Base-by-base conservation (phyloP, 2,329 filamentous ascomycete species). In the Fusarium siculi region DNA sequence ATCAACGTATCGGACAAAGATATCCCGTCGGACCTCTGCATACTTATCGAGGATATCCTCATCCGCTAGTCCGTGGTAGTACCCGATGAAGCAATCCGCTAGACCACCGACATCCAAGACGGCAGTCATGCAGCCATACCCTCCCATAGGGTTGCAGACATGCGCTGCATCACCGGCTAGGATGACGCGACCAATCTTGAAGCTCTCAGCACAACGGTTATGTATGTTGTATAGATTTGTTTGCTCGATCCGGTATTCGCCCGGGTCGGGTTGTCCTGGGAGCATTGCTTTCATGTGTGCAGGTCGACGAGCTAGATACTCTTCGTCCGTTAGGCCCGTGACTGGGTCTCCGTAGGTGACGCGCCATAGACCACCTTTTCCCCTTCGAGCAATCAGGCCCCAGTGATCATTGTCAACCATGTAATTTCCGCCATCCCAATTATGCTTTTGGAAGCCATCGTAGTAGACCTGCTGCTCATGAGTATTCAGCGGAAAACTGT, bases 141-240 rank as follows among this genome's bases (percentile, higher is more conserved):
- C 62, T 1, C 62, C 62, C 62, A 63, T 65, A 2, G 62, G 62
- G 4, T 65, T 65, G 2, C 59, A 63, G 19, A 65, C 36, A 12
- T 65, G 57, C 6, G 62, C 62, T 19, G 62, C 62, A 21, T 65
- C 62, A 0, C 57, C 62, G 1, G 62, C 62, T 1, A 65, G 57
- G 4, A 65, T 36, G 0, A 65, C 16, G 2, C 57, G 57, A 2
- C 57, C 62, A 1, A 54, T 39, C 32, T 63, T 65, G 15, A 65
- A 65, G 18, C n/a, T 42, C 0, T 63, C 57, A 19, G 3, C 62
- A 19, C 62, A 65, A 5, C 62, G 62, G 4, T 65, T 65, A 18
- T 65, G 62, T 14, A 63, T 65, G 9, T 65, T 65, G 46, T 65
- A 65, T 3, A 63, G 4, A 1, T 65, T 65, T 1, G 62, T 63